phyloP scores from a whole-genome alignment of 2,329 filamentous ascomycete genomes.

The Xylaria sp. region DNA sequence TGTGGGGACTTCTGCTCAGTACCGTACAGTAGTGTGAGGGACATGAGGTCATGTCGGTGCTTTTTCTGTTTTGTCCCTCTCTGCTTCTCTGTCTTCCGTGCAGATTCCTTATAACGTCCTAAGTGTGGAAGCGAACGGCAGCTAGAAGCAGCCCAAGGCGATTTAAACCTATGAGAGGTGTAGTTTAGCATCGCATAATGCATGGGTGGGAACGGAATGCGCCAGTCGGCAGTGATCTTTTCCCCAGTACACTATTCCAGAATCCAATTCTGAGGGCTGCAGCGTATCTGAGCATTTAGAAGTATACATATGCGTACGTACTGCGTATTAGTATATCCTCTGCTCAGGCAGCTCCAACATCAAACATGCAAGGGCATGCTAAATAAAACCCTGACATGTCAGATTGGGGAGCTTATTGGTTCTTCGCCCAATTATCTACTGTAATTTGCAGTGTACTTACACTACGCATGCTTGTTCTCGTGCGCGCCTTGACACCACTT shows the following conservation, averaged over 20 bases:
- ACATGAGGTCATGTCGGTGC: conserved; percentile 24
- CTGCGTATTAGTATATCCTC: too few species aligned
- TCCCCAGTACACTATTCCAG: background rate
- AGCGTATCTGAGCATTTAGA: conserved; percentile 10
- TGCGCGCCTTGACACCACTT: conserved; percentile 8
- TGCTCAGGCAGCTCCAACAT: background rate
- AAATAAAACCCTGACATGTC: conserved; percentile 14
- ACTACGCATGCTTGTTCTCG: conserved; percentile 1
- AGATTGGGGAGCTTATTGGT: conserved; percentile 8
- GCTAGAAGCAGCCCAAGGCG: conserved; percentile 10
- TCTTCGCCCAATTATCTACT: conserved; percentile 20
- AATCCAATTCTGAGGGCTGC: background rate
- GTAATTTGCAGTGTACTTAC: conserved; percentile 13
- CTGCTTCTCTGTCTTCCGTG: background rate
- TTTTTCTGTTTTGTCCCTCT: background rate
- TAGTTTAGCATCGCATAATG: conserved; percentile 24
- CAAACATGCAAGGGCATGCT: conserved; percentile 1
- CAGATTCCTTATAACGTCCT: background rate
- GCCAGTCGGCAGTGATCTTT: conserved; percentile 22
- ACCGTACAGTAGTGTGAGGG: background rate
- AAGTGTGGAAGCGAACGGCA: conserved; percentile 18
- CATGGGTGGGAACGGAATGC: conserved; percentile 15
- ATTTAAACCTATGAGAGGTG: conserved; percentile 11
- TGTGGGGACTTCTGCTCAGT: conserved; percentile 31
- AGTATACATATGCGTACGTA: too few species aligned